These are phyloP conservation scores for Flaveria ramosissima DNA, from an alignment of 129 eudicot species.

Conservation along the genomic window DNA sequence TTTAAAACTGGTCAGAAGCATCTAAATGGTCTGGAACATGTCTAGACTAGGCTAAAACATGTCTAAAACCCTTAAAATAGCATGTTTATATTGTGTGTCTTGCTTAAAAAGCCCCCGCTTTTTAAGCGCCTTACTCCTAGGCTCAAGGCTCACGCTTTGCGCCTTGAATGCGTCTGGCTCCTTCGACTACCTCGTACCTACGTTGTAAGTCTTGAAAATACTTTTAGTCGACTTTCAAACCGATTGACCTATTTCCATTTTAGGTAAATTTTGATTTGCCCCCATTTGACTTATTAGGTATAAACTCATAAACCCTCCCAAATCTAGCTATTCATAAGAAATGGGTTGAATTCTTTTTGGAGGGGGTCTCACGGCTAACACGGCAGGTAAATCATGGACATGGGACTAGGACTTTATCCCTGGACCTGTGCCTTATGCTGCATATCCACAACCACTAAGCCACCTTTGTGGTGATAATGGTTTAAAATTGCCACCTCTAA, in stretches of 20 bases:
- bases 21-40: no score
- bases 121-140: no score
- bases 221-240: not conserved
- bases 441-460: constrained; percentile 6
- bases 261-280: not conserved
- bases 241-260: not conserved
- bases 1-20: no score
- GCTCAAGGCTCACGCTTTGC: no score
- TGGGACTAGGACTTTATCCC: not conserved
- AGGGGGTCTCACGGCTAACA: not conserved
- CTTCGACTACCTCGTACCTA: no score
- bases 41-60: no score
- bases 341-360: not conserved
- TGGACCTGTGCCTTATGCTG: not conserved
- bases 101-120: no score
- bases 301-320: not conserved
- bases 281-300: not conserved
- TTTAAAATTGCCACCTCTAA: not conserved
- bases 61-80: no score
- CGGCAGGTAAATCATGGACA: not conserved
- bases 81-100: no score
- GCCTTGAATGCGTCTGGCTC: no score
- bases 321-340: not conserved
- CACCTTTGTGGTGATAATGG: not conserved
- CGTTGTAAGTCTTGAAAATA: no score